These are phyloP conservation scores for Oryza brachyantha DNA, from an alignment of 176 grass and related monocot genomes.

Conservation along the genomic window DNA sequence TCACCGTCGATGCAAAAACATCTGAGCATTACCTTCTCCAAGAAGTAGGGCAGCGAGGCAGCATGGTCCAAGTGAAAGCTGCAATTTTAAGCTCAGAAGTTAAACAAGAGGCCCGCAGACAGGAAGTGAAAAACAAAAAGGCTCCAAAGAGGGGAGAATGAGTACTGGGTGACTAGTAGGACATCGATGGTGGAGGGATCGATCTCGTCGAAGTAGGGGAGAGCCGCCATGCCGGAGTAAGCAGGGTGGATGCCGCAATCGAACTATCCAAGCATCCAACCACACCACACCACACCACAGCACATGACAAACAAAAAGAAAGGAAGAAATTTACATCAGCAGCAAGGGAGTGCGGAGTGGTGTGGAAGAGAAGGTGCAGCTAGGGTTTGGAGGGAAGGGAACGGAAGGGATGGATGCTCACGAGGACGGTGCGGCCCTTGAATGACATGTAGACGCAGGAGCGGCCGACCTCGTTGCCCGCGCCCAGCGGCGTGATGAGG, in stretches of 20 bases:
- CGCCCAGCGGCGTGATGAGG: constrained; percentile 74
- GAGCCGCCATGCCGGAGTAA: constrained; percentile 78
- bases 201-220: constrained; percentile 97
- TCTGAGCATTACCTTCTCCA: constrained; percentile 72
- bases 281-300: not conserved
- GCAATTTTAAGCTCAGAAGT: constrained; percentile 2
- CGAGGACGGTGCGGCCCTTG: constrained; percentile 87
- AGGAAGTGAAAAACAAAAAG: not conserved
- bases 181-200: constrained; percentile 91
- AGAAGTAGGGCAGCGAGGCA: constrained; percentile 86
- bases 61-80: constrained; percentile 99
- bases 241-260: constrained; percentile 98
- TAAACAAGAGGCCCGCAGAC: not conserved
- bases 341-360: no score
- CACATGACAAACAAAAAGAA: not conserved
- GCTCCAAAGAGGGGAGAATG: not conserved
- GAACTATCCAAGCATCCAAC: constrained; percentile 38
- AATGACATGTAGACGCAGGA: constrained; percentile 98
- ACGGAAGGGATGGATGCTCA: not conserved
- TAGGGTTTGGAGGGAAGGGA: not conserved
- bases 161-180: constrained; percentile 85
- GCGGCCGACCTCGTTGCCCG: constrained; percentile 87
- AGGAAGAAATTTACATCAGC: not conserved
- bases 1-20: not conserved
- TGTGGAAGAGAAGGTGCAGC: not conserved